These are phyloP conservation scores for Nicotiana undulata DNA, from an alignment of 257 asterid genomes.

Conservation along the genomic window DNA sequence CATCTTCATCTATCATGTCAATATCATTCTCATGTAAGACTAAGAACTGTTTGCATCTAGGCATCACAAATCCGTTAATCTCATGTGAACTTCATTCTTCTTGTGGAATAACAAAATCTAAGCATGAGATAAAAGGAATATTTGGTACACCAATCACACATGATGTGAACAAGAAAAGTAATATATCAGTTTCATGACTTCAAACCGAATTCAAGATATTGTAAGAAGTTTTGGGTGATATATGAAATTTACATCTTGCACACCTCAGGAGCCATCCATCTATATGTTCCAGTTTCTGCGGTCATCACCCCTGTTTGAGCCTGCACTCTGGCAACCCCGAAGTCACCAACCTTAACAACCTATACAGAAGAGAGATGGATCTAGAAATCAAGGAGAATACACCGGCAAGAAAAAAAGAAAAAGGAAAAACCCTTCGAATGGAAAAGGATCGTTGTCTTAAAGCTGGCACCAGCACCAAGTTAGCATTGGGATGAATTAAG, in stretches of 20 bases:
- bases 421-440: no score
- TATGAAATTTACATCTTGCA: slow-evolving; percentile 1
- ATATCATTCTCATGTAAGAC: no score
- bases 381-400: neutral
- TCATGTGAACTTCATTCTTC: neutral
- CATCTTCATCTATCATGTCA: no score
- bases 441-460: neutral
- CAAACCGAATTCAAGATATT: neutral
- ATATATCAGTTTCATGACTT: neutral
- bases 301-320: slow-evolving; percentile 86
- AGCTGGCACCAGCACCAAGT: neutral
- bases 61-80: no score
- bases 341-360: slow-evolving; percentile 97
- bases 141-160: neutral
- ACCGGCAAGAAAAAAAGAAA: neutral
- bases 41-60: no score
- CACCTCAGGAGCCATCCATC: slow-evolving; percentile 99
- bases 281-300: slow-evolving; percentile 94
- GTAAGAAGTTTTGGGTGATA: neutral
- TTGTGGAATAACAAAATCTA: neutral
- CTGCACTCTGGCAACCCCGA: slow-evolving; percentile 95
- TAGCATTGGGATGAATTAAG: no score
- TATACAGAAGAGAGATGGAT: slow-evolving; percentile 12
- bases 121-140: neutral
- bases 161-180: neutral